A percentile compares a stretch with the other conserved stretches of the same genome.
These are phyloP conservation scores for Puccinia hordei DNA, from an alignment of 1,284 basidiomycete species.

Conservation along the genomic window DNA sequence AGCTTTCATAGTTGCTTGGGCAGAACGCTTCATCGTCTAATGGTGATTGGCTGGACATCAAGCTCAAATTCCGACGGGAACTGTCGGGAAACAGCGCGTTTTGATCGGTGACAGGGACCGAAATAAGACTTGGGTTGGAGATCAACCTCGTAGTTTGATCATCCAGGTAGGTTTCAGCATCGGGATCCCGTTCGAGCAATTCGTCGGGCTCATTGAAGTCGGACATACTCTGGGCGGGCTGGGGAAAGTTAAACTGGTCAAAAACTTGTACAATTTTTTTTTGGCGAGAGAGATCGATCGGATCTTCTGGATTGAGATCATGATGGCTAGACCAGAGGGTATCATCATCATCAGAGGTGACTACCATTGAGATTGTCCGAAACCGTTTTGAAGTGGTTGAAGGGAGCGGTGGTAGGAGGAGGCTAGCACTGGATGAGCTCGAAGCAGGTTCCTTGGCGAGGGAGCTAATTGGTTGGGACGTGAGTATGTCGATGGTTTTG, in stretches of 20 bases:
- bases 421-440: background rate
- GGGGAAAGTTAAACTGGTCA: background rate
- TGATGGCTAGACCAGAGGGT: slow-evolving; percentile 6
- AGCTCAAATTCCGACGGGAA: slow-evolving; percentile 20
- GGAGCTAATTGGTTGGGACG: background rate
- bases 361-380: background rate
- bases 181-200: background rate
- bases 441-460: background rate
- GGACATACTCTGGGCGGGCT: slow-evolving; percentile 40
- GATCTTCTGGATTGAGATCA: background rate
- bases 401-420: background rate
- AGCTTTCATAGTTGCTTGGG: slow-evolving; percentile 1
- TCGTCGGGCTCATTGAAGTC: background rate
- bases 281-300: background rate
- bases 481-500: background rate
- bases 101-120: slow-evolving; percentile 58
- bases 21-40: background rate
- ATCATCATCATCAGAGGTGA: background rate
- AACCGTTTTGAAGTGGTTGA: background rate
- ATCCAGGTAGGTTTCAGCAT: background rate
- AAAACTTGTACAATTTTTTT: background rate
- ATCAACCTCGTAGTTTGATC: slow-evolving; percentile 49
- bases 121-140: slow-evolving; percentile 54
- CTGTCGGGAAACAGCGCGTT: slow-evolving; percentile 53
- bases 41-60: background rate